A percentile compares a stretch with the other conserved stretches of the same genome.
Conservation (phyloP, 2,329 filamentous ascomycete genomes). For the Neofusicoccum laricinum region DNA sequence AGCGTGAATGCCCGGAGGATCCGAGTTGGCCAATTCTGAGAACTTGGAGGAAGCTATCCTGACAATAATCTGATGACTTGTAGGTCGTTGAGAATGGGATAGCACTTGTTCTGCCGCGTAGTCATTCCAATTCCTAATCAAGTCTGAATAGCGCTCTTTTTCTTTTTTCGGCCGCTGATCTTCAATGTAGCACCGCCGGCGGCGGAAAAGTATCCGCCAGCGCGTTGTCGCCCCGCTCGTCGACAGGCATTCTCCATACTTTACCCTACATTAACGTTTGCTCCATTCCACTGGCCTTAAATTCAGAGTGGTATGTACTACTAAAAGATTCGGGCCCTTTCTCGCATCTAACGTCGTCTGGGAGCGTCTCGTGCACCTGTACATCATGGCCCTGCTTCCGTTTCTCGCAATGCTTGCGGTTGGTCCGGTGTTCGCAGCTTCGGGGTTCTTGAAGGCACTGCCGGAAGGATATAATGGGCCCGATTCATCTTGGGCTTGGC, state of each 20-base stretch:
- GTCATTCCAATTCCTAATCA: too few species aligned
- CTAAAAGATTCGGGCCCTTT: neutral
- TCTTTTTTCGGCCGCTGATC: too few species aligned
- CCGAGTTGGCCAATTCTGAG: too few species aligned
- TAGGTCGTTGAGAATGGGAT: too few species aligned
- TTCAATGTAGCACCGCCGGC: too few species aligned
- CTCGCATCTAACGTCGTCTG: neutral
- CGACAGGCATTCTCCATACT: neutral
- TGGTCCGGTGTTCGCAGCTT: neutral
- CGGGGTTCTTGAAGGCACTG: neutral
- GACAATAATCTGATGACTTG: too few species aligned
- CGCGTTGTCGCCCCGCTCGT: neutral
- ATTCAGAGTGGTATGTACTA: neutral
- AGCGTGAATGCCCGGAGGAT: too few species aligned
- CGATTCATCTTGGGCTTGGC: conserved; percentile 16
- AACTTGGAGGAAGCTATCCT: too few species aligned
- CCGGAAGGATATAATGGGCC: neutral
- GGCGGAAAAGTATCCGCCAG: neutral
- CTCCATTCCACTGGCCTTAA: neutral
- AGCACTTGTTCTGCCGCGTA: too few species aligned
- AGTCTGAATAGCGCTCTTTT: too few species aligned
- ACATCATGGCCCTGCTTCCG: neutral
- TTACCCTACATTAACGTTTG: neutral
- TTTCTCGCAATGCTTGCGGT: neutral
- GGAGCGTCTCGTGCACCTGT: neutral